Percentiles rank a stretch among this genome's conserved stretches.
Conservation (phyloP, 2,329 filamentous ascomycete species). For the Alternaria hordeiaustralica region DNA sequence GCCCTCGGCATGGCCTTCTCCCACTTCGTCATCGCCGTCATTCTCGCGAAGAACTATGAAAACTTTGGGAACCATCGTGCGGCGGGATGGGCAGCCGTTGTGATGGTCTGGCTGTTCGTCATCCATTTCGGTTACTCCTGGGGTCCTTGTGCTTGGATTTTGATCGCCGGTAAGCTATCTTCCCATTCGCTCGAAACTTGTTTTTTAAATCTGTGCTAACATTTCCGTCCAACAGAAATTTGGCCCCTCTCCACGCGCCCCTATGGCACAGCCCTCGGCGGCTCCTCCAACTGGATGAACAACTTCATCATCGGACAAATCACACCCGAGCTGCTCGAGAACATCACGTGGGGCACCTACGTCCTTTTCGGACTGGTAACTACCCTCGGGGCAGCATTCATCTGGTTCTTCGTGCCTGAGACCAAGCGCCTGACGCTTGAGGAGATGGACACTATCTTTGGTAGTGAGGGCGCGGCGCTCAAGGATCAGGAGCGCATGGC, state of each 20-base stretch:
- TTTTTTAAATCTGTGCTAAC: too few relatives aligned
- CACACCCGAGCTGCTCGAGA: conserved; percentile 70
- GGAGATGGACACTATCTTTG: conserved; percentile 71
- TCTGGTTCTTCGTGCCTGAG: conserved; percentile 60
- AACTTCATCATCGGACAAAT: conserved; percentile 71
- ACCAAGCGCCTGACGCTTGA: conserved; percentile 61
- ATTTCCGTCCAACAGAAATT: conserved; percentile 54
- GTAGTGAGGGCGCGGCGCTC: conserved; percentile 67
- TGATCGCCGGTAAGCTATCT: conserved; percentile 58
- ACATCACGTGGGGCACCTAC: conserved; percentile 73
- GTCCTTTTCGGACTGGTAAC: conserved; percentile 73
- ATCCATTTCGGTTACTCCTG: conserved; percentile 78
- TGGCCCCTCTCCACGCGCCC: conserved; percentile 73
- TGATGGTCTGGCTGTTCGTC: conserved; percentile 77
- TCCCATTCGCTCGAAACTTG: too few relatives aligned
- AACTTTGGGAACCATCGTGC: conserved; percentile 62
- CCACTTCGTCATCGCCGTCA: conserved; percentile 74
- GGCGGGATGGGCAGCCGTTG: conserved; percentile 73
- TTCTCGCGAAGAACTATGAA: conserved; percentile 68
- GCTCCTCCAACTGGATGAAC: conserved; percentile 58
- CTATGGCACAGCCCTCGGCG: conserved; percentile 73
- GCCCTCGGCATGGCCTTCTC: conserved; percentile 73
- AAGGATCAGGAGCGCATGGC: conserved; percentile 74
- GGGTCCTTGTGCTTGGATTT: conserved; percentile 77
- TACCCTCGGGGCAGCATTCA: conserved; percentile 64